A percentile compares a stretch with the other conserved stretches of the same genome.
Evolutionary conservation across 805 yeast genomes (phyloP).

Genomic region (Dipodascus albidus): DNA sequence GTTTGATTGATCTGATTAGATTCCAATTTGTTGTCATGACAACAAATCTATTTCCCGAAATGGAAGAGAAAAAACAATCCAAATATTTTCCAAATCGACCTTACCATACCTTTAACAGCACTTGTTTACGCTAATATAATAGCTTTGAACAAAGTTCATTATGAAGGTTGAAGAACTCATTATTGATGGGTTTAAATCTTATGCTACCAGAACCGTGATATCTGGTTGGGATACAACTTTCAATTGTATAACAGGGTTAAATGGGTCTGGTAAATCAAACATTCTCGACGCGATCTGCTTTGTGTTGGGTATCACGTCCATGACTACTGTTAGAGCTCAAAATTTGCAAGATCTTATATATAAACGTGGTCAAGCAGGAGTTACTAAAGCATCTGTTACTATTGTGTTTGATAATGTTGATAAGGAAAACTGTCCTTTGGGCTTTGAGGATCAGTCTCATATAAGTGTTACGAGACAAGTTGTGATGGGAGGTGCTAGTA

Average conservation of each 20-base stretch:
- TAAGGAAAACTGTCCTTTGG: slow-evolving; percentile 67
- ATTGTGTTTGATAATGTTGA: slow-evolving; percentile 88
- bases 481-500: slow-evolving; percentile 81
- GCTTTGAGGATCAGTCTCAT: slow-evolving; percentile 64
- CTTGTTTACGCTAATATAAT: no score
- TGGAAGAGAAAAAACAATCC: not conserved
- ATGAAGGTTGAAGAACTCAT: slow-evolving; percentile 96
- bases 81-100: not conserved
- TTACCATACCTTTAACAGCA: no score
- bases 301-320: slow-evolving; percentile 91
- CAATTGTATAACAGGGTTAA: slow-evolving; percentile 94
- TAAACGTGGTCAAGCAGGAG: slow-evolving; percentile 97
- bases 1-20: not conserved
- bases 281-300: slow-evolving; percentile 95
- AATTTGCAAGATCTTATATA: slow-evolving; percentile 89
- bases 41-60: not conserved
- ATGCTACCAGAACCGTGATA: slow-evolving; percentile 92
- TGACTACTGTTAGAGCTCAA: slow-evolving; percentile 91
- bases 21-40: not conserved
- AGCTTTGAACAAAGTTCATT: not conserved
- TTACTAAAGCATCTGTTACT: slow-evolving; percentile 92
- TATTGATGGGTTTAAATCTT: slow-evolving; percentile 95
- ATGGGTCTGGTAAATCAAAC: slow-evolving; percentile 96
- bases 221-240: slow-evolving; percentile 94
- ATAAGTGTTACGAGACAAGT: slow-evolving; percentile 89